A percentile compares a stretch with the other conserved stretches of the same genome.
Conservation (phyloP, 345 rosid genomes). For the Abelmoschus esculentus region DNA sequence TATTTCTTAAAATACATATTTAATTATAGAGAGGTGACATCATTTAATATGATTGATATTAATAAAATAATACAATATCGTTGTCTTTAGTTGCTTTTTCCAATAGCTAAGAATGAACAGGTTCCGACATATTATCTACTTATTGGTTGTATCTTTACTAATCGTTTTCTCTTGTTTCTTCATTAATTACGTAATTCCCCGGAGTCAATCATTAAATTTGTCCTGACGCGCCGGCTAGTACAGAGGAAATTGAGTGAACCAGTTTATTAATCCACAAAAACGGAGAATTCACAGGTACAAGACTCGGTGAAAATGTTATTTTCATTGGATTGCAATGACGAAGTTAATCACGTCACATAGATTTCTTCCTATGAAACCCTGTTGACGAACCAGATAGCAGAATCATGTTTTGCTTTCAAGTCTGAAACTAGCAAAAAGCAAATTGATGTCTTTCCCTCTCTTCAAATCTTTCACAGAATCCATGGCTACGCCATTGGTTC, state of each 20-base stretch:
- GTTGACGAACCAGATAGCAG: neutral
- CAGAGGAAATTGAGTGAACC: neutral
- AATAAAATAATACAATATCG: neutral
- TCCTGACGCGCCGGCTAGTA: neutral
- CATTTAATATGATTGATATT: too few relatives aligned
- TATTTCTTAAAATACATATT: too few relatives aligned
- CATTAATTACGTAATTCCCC: neutral
- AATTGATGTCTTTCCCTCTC: too few relatives aligned
- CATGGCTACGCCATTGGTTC: neutral
- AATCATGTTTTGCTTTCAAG: neutral
- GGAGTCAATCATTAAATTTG: neutral
- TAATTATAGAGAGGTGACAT: too few relatives aligned
- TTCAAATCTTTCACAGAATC: neutral
- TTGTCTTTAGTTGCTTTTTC: neutral
- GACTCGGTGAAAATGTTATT: neutral
- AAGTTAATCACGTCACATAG: neutral
- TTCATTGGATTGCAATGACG: neutral
- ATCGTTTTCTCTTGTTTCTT: neutral
- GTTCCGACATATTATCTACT: neutral
- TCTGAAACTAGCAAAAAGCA: too few relatives aligned
- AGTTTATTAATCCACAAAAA: too few relatives aligned
- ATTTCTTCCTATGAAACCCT: neutral
- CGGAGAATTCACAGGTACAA: neutral
- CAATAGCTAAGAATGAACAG: neutral
- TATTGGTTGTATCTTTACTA: neutral